A percentile compares a stretch with the other conserved stretches of the same genome.
Conservation (phyloP, 129 eudicot species). For the Chrysanthemum lavandulifolium region DNA sequence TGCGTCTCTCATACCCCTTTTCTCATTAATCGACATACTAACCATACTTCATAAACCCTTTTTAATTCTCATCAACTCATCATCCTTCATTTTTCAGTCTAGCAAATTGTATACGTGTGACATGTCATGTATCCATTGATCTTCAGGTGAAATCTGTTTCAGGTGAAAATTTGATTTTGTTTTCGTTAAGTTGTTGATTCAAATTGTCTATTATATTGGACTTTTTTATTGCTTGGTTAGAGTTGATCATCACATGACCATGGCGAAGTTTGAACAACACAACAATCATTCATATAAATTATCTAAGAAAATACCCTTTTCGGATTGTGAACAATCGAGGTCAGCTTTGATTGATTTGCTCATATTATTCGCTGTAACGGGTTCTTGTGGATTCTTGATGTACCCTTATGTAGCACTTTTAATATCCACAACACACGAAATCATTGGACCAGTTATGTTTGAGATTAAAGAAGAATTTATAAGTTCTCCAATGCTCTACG, state of each 20-base stretch:
- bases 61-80: constrained; percentile 1
- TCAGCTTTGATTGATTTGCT: constrained; percentile 66
- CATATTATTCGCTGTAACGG: constrained; percentile 60
- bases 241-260: constrained; percentile 41
- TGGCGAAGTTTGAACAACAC: constrained; percentile 45
- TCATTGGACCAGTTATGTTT: constrained; percentile 24
- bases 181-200: constrained; percentile 20
- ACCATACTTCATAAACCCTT: constrained; percentile 18
- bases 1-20: constrained; percentile 22
- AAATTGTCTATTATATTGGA: constrained; percentile 48
- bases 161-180: constrained; percentile 7
- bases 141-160: constrained; percentile 13
- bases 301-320: constrained; percentile 27
- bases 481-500: constrained; percentile 57
- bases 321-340: constrained; percentile 61
- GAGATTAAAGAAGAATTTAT: constrained; percentile 42
- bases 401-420: constrained; percentile 44
- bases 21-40: constrained; percentile 13
- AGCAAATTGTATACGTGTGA: background rate
- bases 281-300: constrained; percentile 6
- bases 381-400: constrained; percentile 62
- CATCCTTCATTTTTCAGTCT: background rate
- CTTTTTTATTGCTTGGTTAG: constrained; percentile 31
- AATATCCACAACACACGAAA: constrained; percentile 24
- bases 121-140: background rate